These are phyloP conservation scores for Aureobasidium leucospermi DNA, from an alignment of 2,329 filamentous ascomycete species.

Conservation along the genomic window DNA sequence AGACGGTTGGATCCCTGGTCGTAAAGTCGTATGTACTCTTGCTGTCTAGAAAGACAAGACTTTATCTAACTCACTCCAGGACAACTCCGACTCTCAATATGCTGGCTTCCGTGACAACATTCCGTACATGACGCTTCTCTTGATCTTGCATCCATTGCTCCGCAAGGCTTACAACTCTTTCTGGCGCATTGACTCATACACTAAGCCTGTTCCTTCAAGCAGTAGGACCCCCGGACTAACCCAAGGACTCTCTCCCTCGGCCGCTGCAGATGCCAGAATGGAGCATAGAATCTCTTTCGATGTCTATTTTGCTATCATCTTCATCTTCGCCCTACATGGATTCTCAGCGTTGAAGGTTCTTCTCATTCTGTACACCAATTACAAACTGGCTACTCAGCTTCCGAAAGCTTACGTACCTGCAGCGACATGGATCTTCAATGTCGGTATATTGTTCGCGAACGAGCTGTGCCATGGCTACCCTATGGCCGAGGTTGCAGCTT, in stretches of 20 bases:
- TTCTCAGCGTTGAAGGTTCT: slow-evolving; percentile 79
- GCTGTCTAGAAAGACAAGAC: neutral
- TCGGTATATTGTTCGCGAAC: slow-evolving; percentile 79
- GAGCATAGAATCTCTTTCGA: slow-evolving; percentile 74
- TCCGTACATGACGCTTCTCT: slow-evolving; percentile 66
- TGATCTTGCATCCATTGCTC: slow-evolving; percentile 71
- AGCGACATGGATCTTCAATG: slow-evolving; percentile 84
- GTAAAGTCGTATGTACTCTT: slow-evolving; percentile 64
- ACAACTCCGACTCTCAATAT: slow-evolving; percentile 87
- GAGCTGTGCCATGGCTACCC: slow-evolving; percentile 75
- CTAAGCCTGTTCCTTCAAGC: slow-evolving; percentile 31
- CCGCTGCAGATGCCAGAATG: slow-evolving; percentile 45
- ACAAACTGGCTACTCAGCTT: slow-evolving; percentile 63
- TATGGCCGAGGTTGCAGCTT: slow-evolving; percentile 54
- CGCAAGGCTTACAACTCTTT: slow-evolving; percentile 62
- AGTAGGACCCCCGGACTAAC: slow-evolving; percentile 28
- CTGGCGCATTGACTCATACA: slow-evolving; percentile 38
- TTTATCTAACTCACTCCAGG: slow-evolving; percentile 43
- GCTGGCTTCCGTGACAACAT: slow-evolving; percentile 76
- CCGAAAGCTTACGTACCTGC: slow-evolving; percentile 64
- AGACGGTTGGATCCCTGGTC: slow-evolving; percentile 84
- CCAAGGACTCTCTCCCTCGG: slow-evolving; percentile 37
- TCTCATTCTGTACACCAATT: slow-evolving; percentile 73
- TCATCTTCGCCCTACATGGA: slow-evolving; percentile 73
- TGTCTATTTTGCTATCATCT: slow-evolving; percentile 69